Percentiles rank a stretch among this genome's conserved stretches.
These are phyloP conservation scores for Talaromyces sp. DNA, from an alignment of 2,329 filamentous ascomycete species.

Conservation along the genomic window DNA sequence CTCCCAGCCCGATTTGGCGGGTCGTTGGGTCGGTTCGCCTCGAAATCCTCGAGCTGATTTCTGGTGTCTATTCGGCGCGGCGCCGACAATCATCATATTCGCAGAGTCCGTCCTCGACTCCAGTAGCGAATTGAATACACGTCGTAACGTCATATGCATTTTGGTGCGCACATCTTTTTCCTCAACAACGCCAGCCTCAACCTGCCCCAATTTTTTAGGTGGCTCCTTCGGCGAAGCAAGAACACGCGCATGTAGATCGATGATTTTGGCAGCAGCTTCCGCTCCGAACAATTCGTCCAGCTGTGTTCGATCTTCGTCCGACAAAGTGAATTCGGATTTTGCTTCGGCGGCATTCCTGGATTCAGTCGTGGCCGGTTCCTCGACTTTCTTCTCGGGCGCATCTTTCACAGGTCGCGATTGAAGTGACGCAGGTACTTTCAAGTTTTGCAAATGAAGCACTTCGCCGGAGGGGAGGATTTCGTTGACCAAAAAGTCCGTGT, in stretches of 20 bases:
- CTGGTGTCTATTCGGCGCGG: constrained; percentile 37
- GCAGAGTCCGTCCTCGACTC: constrained; percentile 74
- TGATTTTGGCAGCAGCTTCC: constrained; percentile 48
- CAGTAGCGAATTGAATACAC: constrained; percentile 73
- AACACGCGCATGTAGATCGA: constrained; percentile 55
- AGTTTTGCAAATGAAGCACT: constrained; percentile 67
- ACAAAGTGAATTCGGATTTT: constrained; percentile 32
- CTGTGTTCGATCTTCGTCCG: constrained; percentile 44
- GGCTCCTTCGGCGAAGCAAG: constrained; percentile 54
- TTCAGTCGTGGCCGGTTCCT: background rate
- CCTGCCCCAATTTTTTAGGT: constrained; percentile 52
- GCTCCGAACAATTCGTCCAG: constrained; percentile 52
- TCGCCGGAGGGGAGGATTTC: constrained; percentile 75
- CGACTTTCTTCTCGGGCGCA: background rate
- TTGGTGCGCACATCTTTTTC: constrained; percentile 61
- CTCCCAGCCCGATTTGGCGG: constrained; percentile 56
- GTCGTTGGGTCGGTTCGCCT: constrained; percentile 28
- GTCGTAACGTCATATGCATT: constrained; percentile 66
- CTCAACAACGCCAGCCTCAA: constrained; percentile 54
- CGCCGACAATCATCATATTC: constrained; percentile 61
- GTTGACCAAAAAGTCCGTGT: constrained; percentile 89
- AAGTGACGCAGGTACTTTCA: constrained; percentile 30
- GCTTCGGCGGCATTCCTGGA: constrained; percentile 19
- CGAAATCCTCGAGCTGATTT: constrained; percentile 32
- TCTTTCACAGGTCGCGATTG: constrained; percentile 13